Percentiles rank a stretch among this genome's conserved stretches.
These are phyloP conservation scores for Rhodotorula sp. DNA, from an alignment of 1,284 basidiomycete species.

Conservation along the genomic window DNA sequence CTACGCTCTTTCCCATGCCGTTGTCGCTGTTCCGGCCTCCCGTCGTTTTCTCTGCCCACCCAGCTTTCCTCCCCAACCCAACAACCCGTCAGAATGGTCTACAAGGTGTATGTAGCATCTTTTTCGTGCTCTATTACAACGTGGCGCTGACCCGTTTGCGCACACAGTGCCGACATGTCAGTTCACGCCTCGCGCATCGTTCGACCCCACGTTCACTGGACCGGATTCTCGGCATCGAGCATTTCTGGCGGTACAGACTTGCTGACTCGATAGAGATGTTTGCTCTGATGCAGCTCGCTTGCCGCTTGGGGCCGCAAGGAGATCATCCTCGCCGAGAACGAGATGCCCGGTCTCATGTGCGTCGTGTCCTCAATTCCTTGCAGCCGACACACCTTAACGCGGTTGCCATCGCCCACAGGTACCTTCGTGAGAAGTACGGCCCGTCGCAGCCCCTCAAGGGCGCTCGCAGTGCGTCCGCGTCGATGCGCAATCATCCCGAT, in stretches of 20 bases:
- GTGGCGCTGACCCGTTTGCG: constrained; percentile 1
- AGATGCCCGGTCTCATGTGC: constrained; percentile 81
- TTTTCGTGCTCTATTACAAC: neutral
- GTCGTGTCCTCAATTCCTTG: constrained; percentile 51
- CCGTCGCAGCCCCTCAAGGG: constrained; percentile 84
- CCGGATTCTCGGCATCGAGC: neutral
- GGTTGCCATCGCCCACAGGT: constrained; percentile 6
- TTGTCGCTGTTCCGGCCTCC: neutral
- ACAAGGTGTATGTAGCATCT: constrained; percentile 33
- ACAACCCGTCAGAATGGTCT: constrained; percentile 21
- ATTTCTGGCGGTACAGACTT: too few species aligned
- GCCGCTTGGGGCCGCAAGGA: constrained; percentile 49
- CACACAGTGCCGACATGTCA: constrained; percentile 36
- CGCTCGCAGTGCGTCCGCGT: constrained; percentile 63
- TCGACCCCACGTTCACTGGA: neutral
- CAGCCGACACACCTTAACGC: neutral
- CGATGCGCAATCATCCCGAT: neutral
- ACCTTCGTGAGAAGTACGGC: constrained; percentile 63
- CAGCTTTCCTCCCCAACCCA: neutral
- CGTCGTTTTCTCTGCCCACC: neutral
- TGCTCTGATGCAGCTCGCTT: constrained; percentile 32
- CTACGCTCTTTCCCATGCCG: neutral
- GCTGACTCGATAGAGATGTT: neutral
- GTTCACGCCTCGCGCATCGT: neutral
- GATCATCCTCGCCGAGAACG: constrained; percentile 46